These are phyloP conservation scores for Neofusicoccum sp. DNA, from an alignment of 2,329 filamentous ascomycete genomes.

Conservation along the genomic window DNA sequence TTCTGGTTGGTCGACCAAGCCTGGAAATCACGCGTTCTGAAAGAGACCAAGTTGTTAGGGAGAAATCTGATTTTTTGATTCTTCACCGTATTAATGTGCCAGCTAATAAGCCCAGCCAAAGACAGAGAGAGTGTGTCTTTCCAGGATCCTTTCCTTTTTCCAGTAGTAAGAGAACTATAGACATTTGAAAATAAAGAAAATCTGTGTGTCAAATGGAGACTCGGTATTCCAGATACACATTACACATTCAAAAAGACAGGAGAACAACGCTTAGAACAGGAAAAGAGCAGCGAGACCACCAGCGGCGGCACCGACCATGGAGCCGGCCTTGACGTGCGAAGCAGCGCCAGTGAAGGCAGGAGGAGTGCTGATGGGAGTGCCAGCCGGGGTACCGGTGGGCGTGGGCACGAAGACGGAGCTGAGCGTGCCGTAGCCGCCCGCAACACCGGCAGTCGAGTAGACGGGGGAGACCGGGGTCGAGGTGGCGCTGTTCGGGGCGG, in stretches of 20 bases:
- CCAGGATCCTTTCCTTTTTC: conserved; percentile 8
- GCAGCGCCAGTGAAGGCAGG: conserved; percentile 35
- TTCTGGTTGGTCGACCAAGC: too few species aligned
- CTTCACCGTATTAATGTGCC: background rate
- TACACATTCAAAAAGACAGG: conserved; percentile 9
- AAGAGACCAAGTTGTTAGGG: too few species aligned
- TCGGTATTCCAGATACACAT: conserved; percentile 17
- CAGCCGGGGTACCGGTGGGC: conserved; percentile 25
- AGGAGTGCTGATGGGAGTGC: conserved; percentile 24
- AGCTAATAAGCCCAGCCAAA: background rate
- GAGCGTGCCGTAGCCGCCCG: conserved; percentile 22
- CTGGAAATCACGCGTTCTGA: too few species aligned
- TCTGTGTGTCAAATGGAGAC: background rate
- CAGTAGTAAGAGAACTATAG: background rate
- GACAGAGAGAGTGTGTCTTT: background rate
- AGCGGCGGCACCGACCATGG: conserved; percentile 6
- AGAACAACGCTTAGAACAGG: conserved; percentile 8
- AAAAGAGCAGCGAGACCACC: conserved; percentile 15
- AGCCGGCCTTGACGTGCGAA: conserved; percentile 22
- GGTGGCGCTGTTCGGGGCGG: conserved; percentile 30
- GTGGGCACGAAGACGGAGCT: conserved; percentile 24
- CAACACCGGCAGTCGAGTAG: background rate
- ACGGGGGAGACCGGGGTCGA: conserved; percentile 4
- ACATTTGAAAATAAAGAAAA: conserved; percentile 6
- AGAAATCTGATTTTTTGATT: too few species aligned